Evolutionary conservation across 2,329 filamentous ascomycete genomes (phyloP), one percentile per base, ranked within the genome.

Genomic region (Aureobasidium leucospermi): DNA sequence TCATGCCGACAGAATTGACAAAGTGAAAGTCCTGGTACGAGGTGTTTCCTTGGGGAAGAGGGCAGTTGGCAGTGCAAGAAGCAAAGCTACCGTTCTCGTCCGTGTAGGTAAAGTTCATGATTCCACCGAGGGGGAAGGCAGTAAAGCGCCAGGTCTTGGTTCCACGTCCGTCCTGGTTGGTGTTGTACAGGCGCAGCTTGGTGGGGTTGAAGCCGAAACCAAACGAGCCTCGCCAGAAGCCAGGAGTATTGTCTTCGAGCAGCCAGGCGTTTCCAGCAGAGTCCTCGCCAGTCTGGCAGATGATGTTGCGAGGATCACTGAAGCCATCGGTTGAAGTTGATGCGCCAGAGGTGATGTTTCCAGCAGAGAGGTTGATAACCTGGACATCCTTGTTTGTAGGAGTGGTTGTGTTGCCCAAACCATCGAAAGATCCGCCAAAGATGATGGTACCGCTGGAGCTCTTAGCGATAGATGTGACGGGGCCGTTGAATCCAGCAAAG

Each of bases 401-500:
- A 1, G 83, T 81, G 62, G 84, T 89, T 2, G 86, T 82, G 71
- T 96, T 96, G 62, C 90, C 90, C 8, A 97, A 76, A 7, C 90
- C 90, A 60, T 89, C 91, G 70, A 99, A 99, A 59, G 83, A 84
- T 52, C 94, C 94, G 48, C 90, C 95, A 70, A 96, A 99, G 59
- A 97, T 83, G 64, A 99, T 89, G 69, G 95, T 88, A 8, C 89
- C 89, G 66, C 90, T 88, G 1, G 86, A 79, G 19, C 86, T 84
- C 74, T 90, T 91, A 53, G 85, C 81, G 65, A 99, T 97, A 39
- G 92, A 88, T 63, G 84, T 84, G 55, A 99, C 91, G 2, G 90
- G 90, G 29, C 92, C 92, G 74, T 97, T 97, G 75, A 99, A 96
- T 23, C 95, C 95, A 42, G 86, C 85, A 76, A 99, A 99, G 2